Conservation (phyloP, 2,329 filamentous ascomycete species). For the Xylariaceae sp. region DNA sequence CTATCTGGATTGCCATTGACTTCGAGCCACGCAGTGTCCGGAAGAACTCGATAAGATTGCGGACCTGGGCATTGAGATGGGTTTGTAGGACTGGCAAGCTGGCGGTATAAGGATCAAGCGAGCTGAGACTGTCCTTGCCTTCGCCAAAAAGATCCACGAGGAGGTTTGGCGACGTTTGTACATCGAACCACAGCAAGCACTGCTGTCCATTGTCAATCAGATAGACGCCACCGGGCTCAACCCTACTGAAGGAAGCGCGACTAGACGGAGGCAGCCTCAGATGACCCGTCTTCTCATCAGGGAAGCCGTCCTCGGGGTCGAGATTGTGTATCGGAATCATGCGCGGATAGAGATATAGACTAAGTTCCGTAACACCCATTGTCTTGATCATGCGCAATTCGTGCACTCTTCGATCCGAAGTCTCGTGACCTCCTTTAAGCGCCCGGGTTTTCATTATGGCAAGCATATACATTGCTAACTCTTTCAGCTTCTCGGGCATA, state of each 20-base stretch:
- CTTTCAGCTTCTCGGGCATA: slow-evolving; percentile 90
- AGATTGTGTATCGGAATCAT: slow-evolving; percentile 92
- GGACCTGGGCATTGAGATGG: slow-evolving; percentile 87
- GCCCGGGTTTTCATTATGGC: slow-evolving; percentile 84
- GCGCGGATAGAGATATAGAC: slow-evolving; percentile 88
- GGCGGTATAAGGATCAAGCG: slow-evolving; percentile 75
- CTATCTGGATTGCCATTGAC: slow-evolving; percentile 81
- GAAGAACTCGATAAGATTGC: slow-evolving; percentile 87
- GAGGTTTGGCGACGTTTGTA: slow-evolving; percentile 86
- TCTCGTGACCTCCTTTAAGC: slow-evolving; percentile 88
- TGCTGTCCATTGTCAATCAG: slow-evolving; percentile 93
- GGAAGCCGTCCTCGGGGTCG: slow-evolving; percentile 79
- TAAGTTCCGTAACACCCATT: slow-evolving; percentile 80
- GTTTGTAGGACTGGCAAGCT: slow-evolving; percentile 80
- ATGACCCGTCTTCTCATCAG: slow-evolving; percentile 79
- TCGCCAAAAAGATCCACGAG: slow-evolving; percentile 85
- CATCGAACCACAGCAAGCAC: slow-evolving; percentile 86
- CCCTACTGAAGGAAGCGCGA: slow-evolving; percentile 76
- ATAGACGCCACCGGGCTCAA: slow-evolving; percentile 91
- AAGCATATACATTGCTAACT: slow-evolving; percentile 94
- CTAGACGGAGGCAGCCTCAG: slow-evolving; percentile 75
- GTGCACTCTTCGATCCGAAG: slow-evolving; percentile 82
- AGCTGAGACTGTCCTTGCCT: slow-evolving; percentile 63
- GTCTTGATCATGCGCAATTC: slow-evolving; percentile 85
- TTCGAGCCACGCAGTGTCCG: slow-evolving; percentile 77